Evolutionary conservation across 2,329 filamentous ascomycete species (phyloP).

Genomic region (Calonectria multiphialidica): DNA sequence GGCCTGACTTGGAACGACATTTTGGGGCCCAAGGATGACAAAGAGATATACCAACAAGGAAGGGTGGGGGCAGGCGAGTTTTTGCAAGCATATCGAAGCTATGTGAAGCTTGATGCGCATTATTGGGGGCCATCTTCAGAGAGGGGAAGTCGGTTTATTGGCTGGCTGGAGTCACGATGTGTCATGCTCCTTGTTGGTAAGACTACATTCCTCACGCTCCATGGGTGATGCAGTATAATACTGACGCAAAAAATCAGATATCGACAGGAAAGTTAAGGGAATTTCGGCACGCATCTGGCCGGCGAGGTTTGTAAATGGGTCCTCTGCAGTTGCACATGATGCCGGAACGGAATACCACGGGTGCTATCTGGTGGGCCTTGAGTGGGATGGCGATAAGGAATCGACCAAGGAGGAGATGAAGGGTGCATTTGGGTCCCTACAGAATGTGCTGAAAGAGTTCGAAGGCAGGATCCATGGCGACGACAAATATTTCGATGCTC

Average conservation of each 20-base stretch:
- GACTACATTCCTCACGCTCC: neutral
- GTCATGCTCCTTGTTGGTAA: conserved; percentile 69
- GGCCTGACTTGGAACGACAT: conserved; percentile 58
- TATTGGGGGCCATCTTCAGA: conserved; percentile 73
- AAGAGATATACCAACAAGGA: neutral
- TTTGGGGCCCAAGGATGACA: conserved; percentile 38
- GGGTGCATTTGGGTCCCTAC: conserved; percentile 57
- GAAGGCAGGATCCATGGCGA: conserved; percentile 60
- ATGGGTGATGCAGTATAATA: neutral
- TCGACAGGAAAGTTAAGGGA: conserved; percentile 64
- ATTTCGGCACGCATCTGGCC: conserved; percentile 73
- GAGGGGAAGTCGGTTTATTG: conserved; percentile 67
- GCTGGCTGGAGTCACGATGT: conserved; percentile 74
- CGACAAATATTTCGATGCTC: conserved; percentile 61
- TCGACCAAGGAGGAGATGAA: conserved; percentile 56
- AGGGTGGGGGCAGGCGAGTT: conserved; percentile 58
- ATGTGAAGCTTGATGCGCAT: conserved; percentile 71
- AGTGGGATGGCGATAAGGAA: conserved; percentile 44
- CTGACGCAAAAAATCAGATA: conserved; percentile 55
- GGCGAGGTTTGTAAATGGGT: conserved; percentile 63
- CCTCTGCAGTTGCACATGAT: conserved; percentile 37
- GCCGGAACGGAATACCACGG: conserved; percentile 65
- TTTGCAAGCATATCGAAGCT: conserved; percentile 63
- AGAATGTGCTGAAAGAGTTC: conserved; percentile 59
- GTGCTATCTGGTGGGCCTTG: conserved; percentile 72